phyloP scores from a whole-genome alignment of 2,329 filamentous ascomycete genomes.

The Rutstroemia sp. region DNA sequence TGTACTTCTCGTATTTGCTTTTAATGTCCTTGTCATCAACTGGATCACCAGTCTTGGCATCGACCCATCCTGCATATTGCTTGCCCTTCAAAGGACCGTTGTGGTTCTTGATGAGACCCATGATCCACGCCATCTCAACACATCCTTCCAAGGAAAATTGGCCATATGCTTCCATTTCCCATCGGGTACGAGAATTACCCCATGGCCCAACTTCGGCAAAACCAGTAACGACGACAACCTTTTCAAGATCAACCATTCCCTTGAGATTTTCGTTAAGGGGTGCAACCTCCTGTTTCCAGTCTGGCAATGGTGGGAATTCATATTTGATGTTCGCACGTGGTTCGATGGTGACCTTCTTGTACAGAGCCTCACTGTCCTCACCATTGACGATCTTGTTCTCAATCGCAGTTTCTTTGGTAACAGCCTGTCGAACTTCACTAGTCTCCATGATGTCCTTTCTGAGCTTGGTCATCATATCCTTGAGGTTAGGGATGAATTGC shows the following conservation, averaged over 20 bases:
- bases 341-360: constrained; percentile 89
- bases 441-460: constrained; percentile 94
- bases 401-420: constrained; percentile 90
- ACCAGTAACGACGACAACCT: constrained; percentile 94
- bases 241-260: constrained; percentile 98
- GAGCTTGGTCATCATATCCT: constrained; percentile 86
- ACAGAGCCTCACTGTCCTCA: constrained; percentile 81
- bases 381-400: constrained; percentile 98
- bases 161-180: constrained; percentile 98
- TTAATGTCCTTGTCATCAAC: constrained; percentile 99
- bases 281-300: constrained; percentile 87
- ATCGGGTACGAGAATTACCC: constrained; percentile 96
- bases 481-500: constrained; percentile 94
- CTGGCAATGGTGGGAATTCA: constrained; percentile 81
- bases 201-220: constrained; percentile 95
- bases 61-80: constrained; percentile 94
- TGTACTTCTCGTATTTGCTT: constrained; percentile 92
- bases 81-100: constrained; percentile 94
- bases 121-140: constrained; percentile 99
- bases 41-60: constrained; percentile 86
- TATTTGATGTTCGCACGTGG: constrained; percentile 98
- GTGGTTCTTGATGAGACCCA: constrained; percentile 98
- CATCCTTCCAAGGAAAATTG: constrained; percentile 97
- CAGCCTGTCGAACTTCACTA: constrained; percentile 85
- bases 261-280: constrained; percentile 83